A percentile compares a stretch with the other conserved stretches of the same genome.
These are phyloP conservation scores for Stromatinia cepivora DNA, from an alignment of 2,329 filamentous ascomycete genomes.

Conservation along the genomic window DNA sequence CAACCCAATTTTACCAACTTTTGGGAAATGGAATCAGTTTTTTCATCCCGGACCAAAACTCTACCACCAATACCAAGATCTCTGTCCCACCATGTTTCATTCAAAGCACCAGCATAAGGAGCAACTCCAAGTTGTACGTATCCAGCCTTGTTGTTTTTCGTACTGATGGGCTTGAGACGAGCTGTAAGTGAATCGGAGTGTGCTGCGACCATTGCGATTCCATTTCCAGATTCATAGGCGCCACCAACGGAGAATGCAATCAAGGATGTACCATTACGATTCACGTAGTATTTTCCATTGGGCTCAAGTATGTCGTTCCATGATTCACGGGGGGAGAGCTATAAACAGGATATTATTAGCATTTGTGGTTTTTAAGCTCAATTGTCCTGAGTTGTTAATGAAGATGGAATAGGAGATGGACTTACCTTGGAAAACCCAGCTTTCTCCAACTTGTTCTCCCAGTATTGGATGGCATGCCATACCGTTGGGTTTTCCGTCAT, in stretches of 20 bases:
- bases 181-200: slow-evolving; percentile 93
- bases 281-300: slow-evolving; percentile 86
- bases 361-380: not conserved
- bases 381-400: too few species aligned
- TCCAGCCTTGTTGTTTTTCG: slow-evolving; percentile 78
- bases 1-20: slow-evolving; percentile 89
- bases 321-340: slow-evolving; percentile 75
- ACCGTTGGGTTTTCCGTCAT: slow-evolving; percentile 88
- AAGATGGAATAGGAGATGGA: slow-evolving; percentile 17
- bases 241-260: slow-evolving; percentile 84
- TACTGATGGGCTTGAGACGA: slow-evolving; percentile 86
- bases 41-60: slow-evolving; percentile 75
- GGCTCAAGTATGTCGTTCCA: slow-evolving; percentile 73
- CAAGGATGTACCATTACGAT: slow-evolving; percentile 80
- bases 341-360: slow-evolving; percentile 10
- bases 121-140: slow-evolving; percentile 89
- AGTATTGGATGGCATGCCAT: slow-evolving; percentile 83
- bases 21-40: slow-evolving; percentile 72
- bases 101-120: slow-evolving; percentile 85
- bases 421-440: slow-evolving; percentile 71
- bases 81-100: slow-evolving; percentile 94
- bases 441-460: slow-evolving; percentile 69
- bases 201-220: slow-evolving; percentile 83
- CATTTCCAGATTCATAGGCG: slow-evolving; percentile 80
- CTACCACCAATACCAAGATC: slow-evolving; percentile 89